A percentile compares a stretch with the other conserved stretches of the same genome.
phyloP scores from a whole-genome alignment of 352 stramenopile species.

The Pilasporangium apinafurcum region DNA sequence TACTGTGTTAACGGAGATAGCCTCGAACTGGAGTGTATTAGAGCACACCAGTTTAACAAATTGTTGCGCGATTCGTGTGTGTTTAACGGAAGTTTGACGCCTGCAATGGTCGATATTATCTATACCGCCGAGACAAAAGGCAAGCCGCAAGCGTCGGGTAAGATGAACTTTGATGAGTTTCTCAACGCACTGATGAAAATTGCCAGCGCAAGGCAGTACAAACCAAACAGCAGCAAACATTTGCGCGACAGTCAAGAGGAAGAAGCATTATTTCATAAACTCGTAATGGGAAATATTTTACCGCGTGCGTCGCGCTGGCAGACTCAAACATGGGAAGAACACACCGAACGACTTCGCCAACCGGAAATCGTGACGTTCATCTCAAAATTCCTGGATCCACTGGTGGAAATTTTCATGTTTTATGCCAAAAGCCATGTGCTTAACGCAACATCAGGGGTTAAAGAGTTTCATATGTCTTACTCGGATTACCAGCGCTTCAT shows the following conservation, averaged over 20 bases:
- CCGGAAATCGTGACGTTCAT: conserved; percentile 53
- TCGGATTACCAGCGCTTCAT: conserved; percentile 67
- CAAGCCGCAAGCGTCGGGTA: conserved; percentile 42
- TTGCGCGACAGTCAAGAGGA: conserved; percentile 33
- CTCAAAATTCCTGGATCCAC: conserved; percentile 55
- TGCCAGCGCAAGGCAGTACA: conserved; percentile 27
- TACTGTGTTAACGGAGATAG: conserved; percentile 77
- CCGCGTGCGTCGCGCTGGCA: conserved; percentile 53
- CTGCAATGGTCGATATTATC: conserved; percentile 71
- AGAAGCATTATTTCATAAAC: conserved; percentile 43
- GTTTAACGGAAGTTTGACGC: conserved; percentile 41
- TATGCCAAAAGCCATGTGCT: conserved; percentile 57
- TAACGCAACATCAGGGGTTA: conserved; percentile 22
- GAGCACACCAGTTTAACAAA: conserved; percentile 69
- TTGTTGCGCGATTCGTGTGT: conserved; percentile 55
- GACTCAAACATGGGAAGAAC: conserved; percentile 33
- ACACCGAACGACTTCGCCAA: conserved; percentile 37
- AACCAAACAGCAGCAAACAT: conserved; percentile 16
- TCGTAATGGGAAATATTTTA: conserved; percentile 57
- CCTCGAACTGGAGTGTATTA: conserved; percentile 64
- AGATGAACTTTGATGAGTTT: conserved; percentile 78
- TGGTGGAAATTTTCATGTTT: conserved; percentile 75
- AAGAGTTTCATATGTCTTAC: conserved; percentile 70
- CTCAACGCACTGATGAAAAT: conserved; percentile 72
- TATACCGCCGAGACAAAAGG: conserved; percentile 77